Evolutionary conservation across 129 eudicot genomes (phyloP), one percentile per base, ranked within the genome.

Genomic region (Chrysanthemum seticuspe): DNA sequence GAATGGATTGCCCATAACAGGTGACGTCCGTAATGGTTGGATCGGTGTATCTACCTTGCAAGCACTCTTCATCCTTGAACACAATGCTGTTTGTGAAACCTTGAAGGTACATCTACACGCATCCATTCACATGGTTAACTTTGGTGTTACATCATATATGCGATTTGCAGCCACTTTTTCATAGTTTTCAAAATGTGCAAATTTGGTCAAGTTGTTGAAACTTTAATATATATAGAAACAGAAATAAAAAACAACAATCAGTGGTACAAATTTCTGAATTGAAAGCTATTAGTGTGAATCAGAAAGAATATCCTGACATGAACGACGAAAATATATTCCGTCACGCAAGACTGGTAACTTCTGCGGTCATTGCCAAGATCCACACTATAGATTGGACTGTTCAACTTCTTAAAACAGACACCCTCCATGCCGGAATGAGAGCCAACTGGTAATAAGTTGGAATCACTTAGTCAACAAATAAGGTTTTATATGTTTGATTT

Each of bases 381-480:
- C 93, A 87, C 84, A 87, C 93, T 34, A 87, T 87, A 47, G 93
- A 87, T 80, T 87, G 93, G 93, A 87, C 93, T 3, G 78, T 87
- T 58, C 89, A 87, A 76, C 93, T 84, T 59, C 89, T 84, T 13
- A 87, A 84, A 65, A 87, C 83, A 0, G 87, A 87, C 67, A 82
- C 76, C 16, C 80, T 87, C 59, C 76, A 10, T 15, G 93, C 80
- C 0, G 89, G 80, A 71, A 87, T 87, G 93, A 76, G 86, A 15
- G 84, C 67, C 34, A 85, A 87, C 58, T 85, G 89, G 94, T 87
- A 83, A 65, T 0, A 8, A 19, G 27, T 40, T 59, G 6, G 36
- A 34, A 54, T 70, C 51, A 54, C 74, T 70, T 7, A 10, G 18
- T 59, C 50, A 15, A 56, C 50, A 68, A 34, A 15, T 31, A 52